These are phyloP conservation scores for Turnera subulata DNA, from an alignment of 345 rosid species.

Conservation along the genomic window DNA sequence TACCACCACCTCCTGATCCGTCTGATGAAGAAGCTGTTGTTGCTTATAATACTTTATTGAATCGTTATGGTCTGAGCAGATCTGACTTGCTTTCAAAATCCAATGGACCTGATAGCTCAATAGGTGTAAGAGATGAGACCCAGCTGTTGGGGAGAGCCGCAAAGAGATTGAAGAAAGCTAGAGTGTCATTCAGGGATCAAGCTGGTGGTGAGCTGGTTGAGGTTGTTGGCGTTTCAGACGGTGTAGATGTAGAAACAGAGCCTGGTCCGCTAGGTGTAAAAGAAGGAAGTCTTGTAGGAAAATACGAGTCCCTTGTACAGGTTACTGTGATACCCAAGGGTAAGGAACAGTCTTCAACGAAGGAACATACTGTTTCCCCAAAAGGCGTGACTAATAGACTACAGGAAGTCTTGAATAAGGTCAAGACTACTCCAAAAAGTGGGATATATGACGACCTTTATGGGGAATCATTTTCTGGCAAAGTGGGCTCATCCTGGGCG, in stretches of 20 bases:
- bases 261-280: conserved; percentile 83
- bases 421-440: conserved; percentile 48
- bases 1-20: conserved; percentile 74
- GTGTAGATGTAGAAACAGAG: conserved; percentile 91
- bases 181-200: conserved; percentile 77
- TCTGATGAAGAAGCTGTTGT: conserved; percentile 84
- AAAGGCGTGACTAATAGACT: conserved; percentile 65
- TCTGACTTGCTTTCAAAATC: conserved; percentile 23
- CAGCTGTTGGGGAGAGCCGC: conserved; percentile 36
- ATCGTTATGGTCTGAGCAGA: conserved; percentile 63
- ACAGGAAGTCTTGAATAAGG: conserved; percentile 65
- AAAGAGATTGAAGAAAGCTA: conserved; percentile 54
- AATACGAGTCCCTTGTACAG: conserved; percentile 82
- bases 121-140: conserved; percentile 20
- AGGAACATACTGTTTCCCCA: conserved; percentile 42
- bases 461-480: conserved; percentile 65
- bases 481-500: conserved; percentile 92
- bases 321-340: conserved; percentile 74
- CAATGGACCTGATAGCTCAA: conserved; percentile 23
- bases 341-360: conserved; percentile 35
- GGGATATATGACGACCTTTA: conserved; percentile 74
- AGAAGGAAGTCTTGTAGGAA: conserved; percentile 95
- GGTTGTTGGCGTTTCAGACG: conserved; percentile 92
- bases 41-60: conserved; percentile 74
- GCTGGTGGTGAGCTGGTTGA: conserved; percentile 86